Base-by-base conservation (phyloP, 148 eudicot species). In the Diospyros kaki region DNA sequence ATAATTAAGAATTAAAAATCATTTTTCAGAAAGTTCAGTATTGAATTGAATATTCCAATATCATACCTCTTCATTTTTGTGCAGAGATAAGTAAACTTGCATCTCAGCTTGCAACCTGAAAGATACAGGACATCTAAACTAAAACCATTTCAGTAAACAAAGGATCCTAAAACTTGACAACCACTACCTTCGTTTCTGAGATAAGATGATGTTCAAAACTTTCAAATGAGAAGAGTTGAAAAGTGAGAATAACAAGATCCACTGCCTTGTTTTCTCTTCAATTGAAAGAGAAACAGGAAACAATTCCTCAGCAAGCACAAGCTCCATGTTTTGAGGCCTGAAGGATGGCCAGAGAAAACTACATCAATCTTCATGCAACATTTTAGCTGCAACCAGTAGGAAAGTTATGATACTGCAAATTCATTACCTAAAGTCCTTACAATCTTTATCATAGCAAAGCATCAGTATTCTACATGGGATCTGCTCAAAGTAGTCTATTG, bases 261-360 rank as follows among this genome's bases (percentile, higher is more conserved):
- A 95, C 71, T 93, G 99, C 58, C 78, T 80, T 73, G 84, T 88
- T 69, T 82, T 87, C 38, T 93, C 97, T 73, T 95, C 85, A 53
- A 84, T 75, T 44, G 96, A 77, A 86, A 95, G 96, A 78, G 86
- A 88, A 73, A 73, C 76, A 69, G 98, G 99, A 77, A 95, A 95
- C 68, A 95, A 64, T 73, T 88, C 91, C 63, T 76, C 84, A 13
- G 87, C 91, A 40, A 95, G 85, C 82, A 90, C 76, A 80, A 86
- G 85, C 79, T 92, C 97, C 90, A 93, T 83, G 63, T 69, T 77
- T 73, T 86, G 94, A 73, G 90, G 90, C 83, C 99, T 95, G 88
- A 69, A 52, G 71, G 78, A 71, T 63, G 62, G 59, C 70, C 40
- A 72, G 73, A 66, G 64, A 71, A 44, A n/a, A 46, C 59, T 39